Base-by-base conservation (phyloP, 1,139 yeast genomes). In the Meyerozyma sp. region DNA sequence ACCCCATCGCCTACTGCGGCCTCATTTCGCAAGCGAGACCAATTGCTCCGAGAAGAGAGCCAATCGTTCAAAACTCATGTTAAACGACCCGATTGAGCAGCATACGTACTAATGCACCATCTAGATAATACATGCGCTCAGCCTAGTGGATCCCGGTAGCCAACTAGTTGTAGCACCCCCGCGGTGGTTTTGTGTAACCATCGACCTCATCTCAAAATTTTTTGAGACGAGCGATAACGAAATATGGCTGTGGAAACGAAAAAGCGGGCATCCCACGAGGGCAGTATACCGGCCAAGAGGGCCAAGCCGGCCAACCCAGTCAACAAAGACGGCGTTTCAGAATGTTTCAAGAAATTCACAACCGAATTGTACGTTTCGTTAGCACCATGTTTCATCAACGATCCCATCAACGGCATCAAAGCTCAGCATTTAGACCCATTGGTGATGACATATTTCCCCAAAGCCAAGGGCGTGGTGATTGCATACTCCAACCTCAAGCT, bases 341-440 rank as follows among this genome's bases (percentile, higher is more conserved):
- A 82, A 59, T 85, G 95, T 59, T 88, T 86, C 67, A 82, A 80
- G 53, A 70, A 66, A 38, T 78, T 84, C 44, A 74, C 81, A 37
- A 73, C 89, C 2, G 70, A 80, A 16, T 63, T 93, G 62, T 89
- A 90, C 58, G 81, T 90, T 4, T 88, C 96, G 5, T 64, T 93
- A 44, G 96, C 98, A 9, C 98, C 98, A 43, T 70, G 81, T 48
- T 86, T 81, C 62, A 61, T 82, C 40, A 70, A 73, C 42, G 72
- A 76, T 42, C 95, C 96, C 5, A 61, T 82, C 28, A 79, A 79
- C 48, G 98, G 98, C 29, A 75, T 91, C 50, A 81, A 82, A 61
- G 73, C 82, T 35, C 97, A 91, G 66, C 98, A 93, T 65, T 69
- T 93, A 52, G 96, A 93, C 58, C 91, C 94, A 5, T 70, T 93